Evolutionary conservation across 2,329 filamentous ascomycete species (phyloP), one percentile per base, ranked within the genome.

Genomic region (Pseudogymnoascus sp.): DNA sequence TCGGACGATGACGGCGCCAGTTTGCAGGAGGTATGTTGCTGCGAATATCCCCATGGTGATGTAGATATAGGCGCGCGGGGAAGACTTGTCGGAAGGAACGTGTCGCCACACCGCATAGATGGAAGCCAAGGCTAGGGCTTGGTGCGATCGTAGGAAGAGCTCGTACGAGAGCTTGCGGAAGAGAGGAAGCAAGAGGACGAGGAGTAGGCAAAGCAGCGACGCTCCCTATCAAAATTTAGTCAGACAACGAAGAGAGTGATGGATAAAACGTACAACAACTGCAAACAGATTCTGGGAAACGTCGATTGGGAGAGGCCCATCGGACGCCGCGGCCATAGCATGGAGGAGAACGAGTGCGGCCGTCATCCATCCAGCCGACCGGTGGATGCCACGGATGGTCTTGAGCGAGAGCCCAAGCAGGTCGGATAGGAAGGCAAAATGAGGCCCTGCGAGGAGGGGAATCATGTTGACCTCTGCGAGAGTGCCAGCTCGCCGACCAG

Each of bases 341-440:
- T 71, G 66, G 60, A 68, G 62, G 23, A 68, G 31, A 12, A 53
- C 62, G 34, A 70, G 65, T 18, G 64, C 42, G 16, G 66, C 46
- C 18, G 61, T 42, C 63, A 70, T 68, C 11, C 66, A 25, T 1
- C 69, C 63, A 11, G 65, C 65, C 16, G 61, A 69, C 7, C 62
- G 56, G 64, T 72, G 63, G 16, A 69, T 59, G 40, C 59, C 23
- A 25, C 60, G 37, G 60, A 65, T 67, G 34, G 60, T 65, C 21
- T 62, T 61, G 18, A 70, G 62, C 53, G 63, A 66, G 9, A 72
- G 43, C 28, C 66, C 64, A 49, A 71, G 28, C 28, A 31, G 2
- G 28, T 31, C 8, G 8, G 28, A 7, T 0, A 31, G 28, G 28
- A 31, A 31, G 2, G 28, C 8, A 31, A 31, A 31, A 31, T 31